phyloP scores from a whole-genome alignment of 148 eudicot species.

The Amaranthus cruentus region DNA sequence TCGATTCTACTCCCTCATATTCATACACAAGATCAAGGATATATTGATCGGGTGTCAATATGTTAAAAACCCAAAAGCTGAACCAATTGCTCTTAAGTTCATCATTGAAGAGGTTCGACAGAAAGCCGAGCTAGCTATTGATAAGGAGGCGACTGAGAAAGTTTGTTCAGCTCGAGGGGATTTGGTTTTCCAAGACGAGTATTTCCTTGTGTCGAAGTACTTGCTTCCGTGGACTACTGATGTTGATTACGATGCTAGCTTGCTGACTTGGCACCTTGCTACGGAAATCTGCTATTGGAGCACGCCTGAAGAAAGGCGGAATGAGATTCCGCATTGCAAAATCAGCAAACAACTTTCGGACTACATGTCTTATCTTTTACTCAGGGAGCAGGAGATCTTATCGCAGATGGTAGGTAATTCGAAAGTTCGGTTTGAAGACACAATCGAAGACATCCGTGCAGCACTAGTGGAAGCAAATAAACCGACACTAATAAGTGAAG shows the following conservation, averaged over 20 bases:
- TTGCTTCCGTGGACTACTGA: constrained; percentile 10
- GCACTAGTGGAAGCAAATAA: background rate
- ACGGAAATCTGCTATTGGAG: constrained; percentile 29
- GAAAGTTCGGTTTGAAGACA: constrained; percentile 15
- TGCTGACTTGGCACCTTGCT: constrained; percentile 20
- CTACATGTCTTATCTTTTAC: constrained; percentile 30
- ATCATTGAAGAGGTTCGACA: constrained; percentile 17
- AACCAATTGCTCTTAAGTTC: background rate
- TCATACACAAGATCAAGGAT: background rate
- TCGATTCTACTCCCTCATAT: background rate
- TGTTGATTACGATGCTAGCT: constrained; percentile 25
- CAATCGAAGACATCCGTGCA: background rate
- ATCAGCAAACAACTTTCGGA: constrained; percentile 20
- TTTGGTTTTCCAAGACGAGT: background rate
- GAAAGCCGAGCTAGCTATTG: background rate
- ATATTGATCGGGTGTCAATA: background rate
- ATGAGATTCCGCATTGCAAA: background rate
- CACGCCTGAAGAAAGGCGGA: too few species aligned
- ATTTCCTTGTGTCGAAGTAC: constrained; percentile 1
- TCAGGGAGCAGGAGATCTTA: constrained; percentile 16
- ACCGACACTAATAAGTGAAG: background rate
- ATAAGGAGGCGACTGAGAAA: background rate
- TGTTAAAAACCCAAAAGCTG: background rate
- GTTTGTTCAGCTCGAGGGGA: constrained; percentile 16
- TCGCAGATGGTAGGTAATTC: constrained; percentile 22